These are phyloP conservation scores for Megacollybia marginata DNA, from an alignment of 768 basidiomycete species.

Conservation along the genomic window DNA sequence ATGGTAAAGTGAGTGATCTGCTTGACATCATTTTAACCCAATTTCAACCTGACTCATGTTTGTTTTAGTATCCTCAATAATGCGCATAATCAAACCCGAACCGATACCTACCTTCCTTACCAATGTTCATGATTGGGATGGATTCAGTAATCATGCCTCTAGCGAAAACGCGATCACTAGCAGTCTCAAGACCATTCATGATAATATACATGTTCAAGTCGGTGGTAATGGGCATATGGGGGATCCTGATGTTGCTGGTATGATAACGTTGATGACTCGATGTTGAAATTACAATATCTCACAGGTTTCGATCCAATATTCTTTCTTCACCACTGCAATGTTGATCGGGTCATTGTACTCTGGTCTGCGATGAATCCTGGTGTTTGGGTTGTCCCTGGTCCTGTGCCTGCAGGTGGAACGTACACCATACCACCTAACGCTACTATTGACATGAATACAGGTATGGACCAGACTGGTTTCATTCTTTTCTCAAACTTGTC, in stretches of 20 bases:
- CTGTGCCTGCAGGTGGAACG: slow-evolving; percentile 19
- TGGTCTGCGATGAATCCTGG: slow-evolving; percentile 40
- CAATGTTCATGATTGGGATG: slow-evolving; percentile 29
- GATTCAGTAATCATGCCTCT: slow-evolving; percentile 40
- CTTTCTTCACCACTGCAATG: slow-evolving; percentile 46
- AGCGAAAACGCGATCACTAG: slow-evolving; percentile 32
- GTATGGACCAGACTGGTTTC: slow-evolving; percentile 14
- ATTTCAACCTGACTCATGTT: background rate
- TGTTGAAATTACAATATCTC: background rate
- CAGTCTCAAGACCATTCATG: slow-evolving; percentile 45
- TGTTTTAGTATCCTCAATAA: slow-evolving; percentile 13
- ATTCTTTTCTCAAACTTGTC: background rate
- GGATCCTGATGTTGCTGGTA: slow-evolving; percentile 32
- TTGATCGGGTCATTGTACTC: slow-evolving; percentile 44
- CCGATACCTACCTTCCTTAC: slow-evolving; percentile 29
- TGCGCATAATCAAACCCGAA: slow-evolving; percentile 18
- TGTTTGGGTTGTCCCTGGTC: slow-evolving; percentile 28
- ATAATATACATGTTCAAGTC: slow-evolving; percentile 34
- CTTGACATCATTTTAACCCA: no score
- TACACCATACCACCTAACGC: slow-evolving; percentile 22
- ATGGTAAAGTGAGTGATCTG: slow-evolving; percentile 19
- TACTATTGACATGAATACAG: slow-evolving; percentile 18
- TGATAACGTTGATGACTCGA: background rate
- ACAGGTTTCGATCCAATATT: slow-evolving; percentile 47
- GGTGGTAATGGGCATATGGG: slow-evolving; percentile 39